phyloP scores from a whole-genome alignment of 306 rosid species.

The Biancaea sappan region DNA sequence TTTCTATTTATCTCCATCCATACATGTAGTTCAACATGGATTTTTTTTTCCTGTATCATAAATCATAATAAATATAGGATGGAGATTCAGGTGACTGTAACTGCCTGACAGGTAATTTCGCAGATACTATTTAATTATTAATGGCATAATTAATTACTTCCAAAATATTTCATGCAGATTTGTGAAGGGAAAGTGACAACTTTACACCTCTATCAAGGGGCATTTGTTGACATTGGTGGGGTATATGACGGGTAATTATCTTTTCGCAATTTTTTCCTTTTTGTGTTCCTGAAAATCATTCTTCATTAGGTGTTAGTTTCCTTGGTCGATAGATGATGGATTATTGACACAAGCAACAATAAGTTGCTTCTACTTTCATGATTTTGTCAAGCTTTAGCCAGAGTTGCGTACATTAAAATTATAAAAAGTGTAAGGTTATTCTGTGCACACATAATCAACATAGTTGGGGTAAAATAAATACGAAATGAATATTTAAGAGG shows the following conservation, averaged over 20 bases:
- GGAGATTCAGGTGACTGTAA: constrained; percentile 8
- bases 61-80: constrained; percentile 2
- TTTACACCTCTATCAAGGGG: constrained; percentile 95
- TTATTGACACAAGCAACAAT: constrained; percentile 8
- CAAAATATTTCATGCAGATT: constrained; percentile 58
- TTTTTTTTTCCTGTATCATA: constrained; percentile 1
- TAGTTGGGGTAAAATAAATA: not conserved
- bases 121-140: not conserved
- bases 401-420: constrained; percentile 3
- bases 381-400: constrained; percentile 15
- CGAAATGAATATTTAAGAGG: not conserved
- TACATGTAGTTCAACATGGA: constrained; percentile 10
- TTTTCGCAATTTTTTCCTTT: constrained; percentile 14
- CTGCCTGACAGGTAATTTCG: constrained; percentile 25
- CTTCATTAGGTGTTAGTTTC: constrained; percentile 27
- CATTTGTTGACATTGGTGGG: constrained; percentile 97
- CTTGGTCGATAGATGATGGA: constrained; percentile 25
- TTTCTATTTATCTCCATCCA: constrained; percentile 22
- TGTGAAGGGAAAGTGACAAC: constrained; percentile 84
- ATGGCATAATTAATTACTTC: not conserved
- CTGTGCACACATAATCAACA: constrained; percentile 14
- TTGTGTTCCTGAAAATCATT: constrained; percentile 17
- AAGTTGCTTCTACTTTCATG: constrained; percentile 24
- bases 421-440: constrained; percentile 20
- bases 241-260: constrained; percentile 83